A percentile compares a stretch with the other conserved stretches of the same genome.
Evolutionary conservation across 129 eudicot genomes (phyloP).

Genomic region (Sambucus nigra): DNA sequence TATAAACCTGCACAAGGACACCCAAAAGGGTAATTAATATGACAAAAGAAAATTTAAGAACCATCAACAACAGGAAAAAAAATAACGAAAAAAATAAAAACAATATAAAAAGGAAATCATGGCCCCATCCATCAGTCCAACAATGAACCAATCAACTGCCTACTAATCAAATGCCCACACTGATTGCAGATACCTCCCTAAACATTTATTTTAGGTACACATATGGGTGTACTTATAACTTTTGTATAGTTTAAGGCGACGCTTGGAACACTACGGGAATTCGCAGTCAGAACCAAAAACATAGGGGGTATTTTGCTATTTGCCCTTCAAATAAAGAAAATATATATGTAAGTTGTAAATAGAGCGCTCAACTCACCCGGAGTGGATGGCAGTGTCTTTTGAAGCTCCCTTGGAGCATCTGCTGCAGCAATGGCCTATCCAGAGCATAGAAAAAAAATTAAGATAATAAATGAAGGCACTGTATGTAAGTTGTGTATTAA

Average conservation of each 20-base stretch:
- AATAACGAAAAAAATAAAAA: not conserved
- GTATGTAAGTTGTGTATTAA: no score
- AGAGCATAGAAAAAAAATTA: constrained; percentile 8
- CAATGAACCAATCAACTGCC: no score
- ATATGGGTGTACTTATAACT: no score
- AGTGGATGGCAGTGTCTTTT: constrained; percentile 27
- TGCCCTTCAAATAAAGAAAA: not conserved
- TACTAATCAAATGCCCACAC: no score
- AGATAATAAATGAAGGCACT: not conserved
- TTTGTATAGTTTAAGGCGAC: no score
- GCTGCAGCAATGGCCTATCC: constrained; percentile 31
- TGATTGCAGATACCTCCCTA: no score
- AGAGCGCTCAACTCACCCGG: constrained; percentile 35
- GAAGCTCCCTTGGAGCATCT: constrained; percentile 29
- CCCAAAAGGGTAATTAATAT: not conserved
- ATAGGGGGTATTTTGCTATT: not conserved
- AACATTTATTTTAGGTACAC: no score
- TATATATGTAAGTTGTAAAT: not conserved
- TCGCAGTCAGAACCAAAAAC: not conserved
- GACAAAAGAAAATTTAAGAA: not conserved
- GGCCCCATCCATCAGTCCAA: no score
- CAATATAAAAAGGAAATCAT: no score
- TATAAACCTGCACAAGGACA: constrained; percentile 34
- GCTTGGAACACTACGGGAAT: no score
- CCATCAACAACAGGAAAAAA: not conserved